Base-by-base conservation (phyloP, 805 yeast species). In the Hanseniaspora lachancei region DNA sequence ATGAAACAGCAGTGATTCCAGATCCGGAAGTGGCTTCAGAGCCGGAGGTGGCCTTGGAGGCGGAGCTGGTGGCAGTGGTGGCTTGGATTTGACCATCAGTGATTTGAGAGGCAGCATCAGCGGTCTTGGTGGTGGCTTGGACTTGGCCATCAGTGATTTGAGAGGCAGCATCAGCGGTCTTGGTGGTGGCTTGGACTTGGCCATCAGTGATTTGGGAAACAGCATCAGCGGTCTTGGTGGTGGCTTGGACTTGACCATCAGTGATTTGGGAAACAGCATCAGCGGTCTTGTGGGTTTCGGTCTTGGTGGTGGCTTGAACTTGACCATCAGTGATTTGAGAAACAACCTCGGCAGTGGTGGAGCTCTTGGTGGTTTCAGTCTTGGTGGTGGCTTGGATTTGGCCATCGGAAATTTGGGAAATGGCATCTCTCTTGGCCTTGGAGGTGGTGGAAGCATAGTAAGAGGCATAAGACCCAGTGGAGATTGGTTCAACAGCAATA, bases 401-500 rank as follows among this genome's bases (percentile, higher is more conserved):
- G 42, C 72, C 72, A 54, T 70, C 74, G 35, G 64, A 62, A 57
- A 67, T 68, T 58, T 64, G 66, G 18, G 54, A 50, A 32, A 69
- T 65, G 56, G 69, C 77, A 39, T 64, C 69, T 63, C 72, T 69
- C 65, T 66, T 71, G 41, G 72, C 70, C 52, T 66, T 66, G 59
- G 75, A 62, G 54, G 66, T 57, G 38, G 73, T 57, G 47, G 49
- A 55, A 60, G 55, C 53, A 21, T 49, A 49, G 36, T 74, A 61
- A 24, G 73, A 65, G 24, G 72, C 57, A 23, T 52, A 50, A 24
- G 59, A 49, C 47, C 63, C 57, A 16, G 70, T 57, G 41, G 77
- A 57, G 44, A 77, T 61, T 58, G 83, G 77, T 60, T 73, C 70
- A 59, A 83, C 79, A 58, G 84, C 84, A 63, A 84, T 82, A 71